Base-by-base conservation (phyloP, 1,139 yeast genomes). In the Suhomyces wounanorum region DNA sequence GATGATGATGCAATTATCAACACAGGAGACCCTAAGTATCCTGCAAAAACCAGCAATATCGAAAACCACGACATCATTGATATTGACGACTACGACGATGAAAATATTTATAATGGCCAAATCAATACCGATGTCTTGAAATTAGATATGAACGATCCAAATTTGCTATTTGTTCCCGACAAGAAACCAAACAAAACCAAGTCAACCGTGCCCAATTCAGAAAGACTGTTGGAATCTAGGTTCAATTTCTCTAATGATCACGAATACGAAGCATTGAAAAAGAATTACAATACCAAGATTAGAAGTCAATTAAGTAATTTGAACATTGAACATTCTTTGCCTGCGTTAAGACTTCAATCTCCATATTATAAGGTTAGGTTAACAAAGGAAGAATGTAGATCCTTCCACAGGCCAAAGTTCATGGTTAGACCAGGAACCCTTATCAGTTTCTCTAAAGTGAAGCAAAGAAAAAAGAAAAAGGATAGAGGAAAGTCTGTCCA, bases 281-380 rank as follows among this genome's bases (percentile, higher is more conserved):
- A 85, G 55, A 92, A 91, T 60, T 91, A 92, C 65, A 96, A 90
- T 64, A 85, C 96, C 44, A 92, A 90, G 72, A 90, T 94, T 36
- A 84, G 99, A 66, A 85, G 96, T 6, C 96, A 96, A 18, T 85
- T 95, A 62, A 96, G 98, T 51, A 90, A 94, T 58, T 76, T 95
- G 56, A 86, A 82, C 51, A 91, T 95, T 54, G 99, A 95, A 61
- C 99, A 95, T 67, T 83, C 97, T 0, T 79, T 85, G 61, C 96
- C 97, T 2, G 97, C 99, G 0, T 67, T 85, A 38, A 77, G 96
- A 48, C 74, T 95, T 45, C 99, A 95, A 69, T 81, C 92, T 0
- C 99, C 99, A 6, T 92, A 84, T 67, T 95, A 91, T 69, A 89
- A 87, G 64, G 97, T 92, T 28, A 83, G 78, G 55, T 72, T 91